Evolutionary conservation across 441 rosid species (phyloP), one percentile per base, ranked within the genome.

Genomic region (Erodium moschatum): DNA sequence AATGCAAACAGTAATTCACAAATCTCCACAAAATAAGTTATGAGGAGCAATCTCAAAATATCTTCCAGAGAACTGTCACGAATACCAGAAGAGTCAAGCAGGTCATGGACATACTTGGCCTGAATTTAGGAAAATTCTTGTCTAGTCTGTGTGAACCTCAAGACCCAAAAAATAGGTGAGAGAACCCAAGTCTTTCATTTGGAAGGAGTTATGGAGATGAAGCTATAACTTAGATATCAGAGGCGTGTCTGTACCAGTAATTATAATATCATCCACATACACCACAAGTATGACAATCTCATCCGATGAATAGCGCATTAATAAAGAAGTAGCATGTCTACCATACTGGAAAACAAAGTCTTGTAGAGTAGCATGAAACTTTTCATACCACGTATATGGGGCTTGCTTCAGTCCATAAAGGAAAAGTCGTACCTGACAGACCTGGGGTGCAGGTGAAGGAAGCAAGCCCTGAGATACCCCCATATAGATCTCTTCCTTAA

Each of bases 341-440:
- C 31, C 21, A 2, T 0, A 3, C 8, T 8, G 38, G 31, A 27
- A 27, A 21, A 5, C 9, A 13, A 64, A 64, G 13, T 16, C 12
- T 21, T 21, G 40, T 6, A 64, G n/a, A 3, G 44, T 13, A 64
- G 5, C 27, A n/a, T 46, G 2, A 15, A 64, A 64, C 15, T 24
- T 3, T 1, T 29, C 42, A 29, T 21, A 64, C 44, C 33, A 64
- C 0, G 18, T n/a, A 1, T 7, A 46, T 6, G n/a, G 40, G 13
- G 67, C 67, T n/a, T 64, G 19, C 27, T 64, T 31, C 6, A 64
- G 9, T 16, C 67, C 42, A 64, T 64, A 64, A 6, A 64, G 40
- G 3, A 19, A 64, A 2, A 10, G 16, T 4, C n/a, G 1, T 12
- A 64, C 12, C 18, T 64, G 29, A 27, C 42, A 64, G 11, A 64